A percentile compares a stretch with the other conserved stretches of the same genome.
These are phyloP conservation scores for Macrolepiota fuliginosa DNA, from an alignment of 768 basidiomycete genomes.

Conservation along the genomic window DNA sequence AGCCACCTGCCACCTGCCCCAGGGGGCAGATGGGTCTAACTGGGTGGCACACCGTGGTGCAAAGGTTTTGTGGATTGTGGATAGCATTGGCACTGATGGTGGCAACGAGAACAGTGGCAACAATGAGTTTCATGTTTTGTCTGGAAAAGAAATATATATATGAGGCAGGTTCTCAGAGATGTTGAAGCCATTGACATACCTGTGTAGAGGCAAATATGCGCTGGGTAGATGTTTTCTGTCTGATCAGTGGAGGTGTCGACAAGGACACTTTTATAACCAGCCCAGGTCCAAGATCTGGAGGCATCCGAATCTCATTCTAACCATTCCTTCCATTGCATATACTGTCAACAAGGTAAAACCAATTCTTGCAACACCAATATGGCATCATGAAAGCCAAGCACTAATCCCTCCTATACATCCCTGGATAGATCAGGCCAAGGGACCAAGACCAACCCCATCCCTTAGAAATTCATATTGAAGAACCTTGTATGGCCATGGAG, in stretches of 20 bases:
- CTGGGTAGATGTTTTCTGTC: neutral
- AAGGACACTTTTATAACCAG: neutral
- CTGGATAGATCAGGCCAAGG: no score
- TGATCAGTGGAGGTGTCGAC: neutral
- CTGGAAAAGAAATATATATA: neutral
- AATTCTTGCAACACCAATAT: no score
- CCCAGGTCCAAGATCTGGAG: neutral
- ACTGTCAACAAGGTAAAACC: no score
- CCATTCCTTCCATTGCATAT: no score
- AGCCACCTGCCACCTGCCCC: neutral
- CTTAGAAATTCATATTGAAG: neutral
- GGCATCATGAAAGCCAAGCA: no score
- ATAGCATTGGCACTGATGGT: constrained; percentile 1
- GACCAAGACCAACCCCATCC: no score
- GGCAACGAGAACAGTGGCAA: neutral
- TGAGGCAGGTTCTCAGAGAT: neutral
- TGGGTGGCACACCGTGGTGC: neutral
- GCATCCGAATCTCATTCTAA: no score
- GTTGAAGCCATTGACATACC: neutral
- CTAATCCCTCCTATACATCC: no score
- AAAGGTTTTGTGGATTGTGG: neutral
- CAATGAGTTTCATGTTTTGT: neutral
- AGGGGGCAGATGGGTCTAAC: constrained; percentile 1
- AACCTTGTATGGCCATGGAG: neutral
- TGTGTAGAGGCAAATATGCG: neutral